Evolutionary conservation across 1,284 basidiomycete genomes (phyloP), one percentile per base, ranked within the genome.

Genomic region (Trametes sp.): DNA sequence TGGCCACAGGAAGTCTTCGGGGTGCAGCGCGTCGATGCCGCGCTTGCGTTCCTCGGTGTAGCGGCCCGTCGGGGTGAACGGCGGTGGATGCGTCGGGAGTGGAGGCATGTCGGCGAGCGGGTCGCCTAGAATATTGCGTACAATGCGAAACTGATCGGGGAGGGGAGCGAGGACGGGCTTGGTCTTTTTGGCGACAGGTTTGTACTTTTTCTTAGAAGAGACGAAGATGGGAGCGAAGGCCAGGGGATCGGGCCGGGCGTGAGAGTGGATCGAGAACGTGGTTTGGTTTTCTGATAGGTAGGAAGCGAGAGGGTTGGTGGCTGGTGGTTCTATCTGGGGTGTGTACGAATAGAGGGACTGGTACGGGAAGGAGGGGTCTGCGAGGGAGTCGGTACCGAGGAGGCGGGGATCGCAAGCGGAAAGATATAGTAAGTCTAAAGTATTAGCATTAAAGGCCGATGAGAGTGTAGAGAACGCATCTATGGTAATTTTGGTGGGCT

Each of bases 141-240:
- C 56, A 13, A 79, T 76, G 14, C 75, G 59, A 44, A 75, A 80
- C n/a, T 76, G 57, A 13, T 76, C 71, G 0, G 72, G 76, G 9
- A 75, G 52, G 0, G 66, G 61, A 2, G 66, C 64, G 6, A 67
- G 63, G 0, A 79, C 66, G 0, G 78, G 77, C 36, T 68, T 56
- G 19, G 73, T 64, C 56, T 76, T 76, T 16, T 62, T 49, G 0
- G 73, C 72, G 5, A 79, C 78, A 0, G 75, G 77, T 53, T 80
- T 79, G 66, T 80, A 80, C 65, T 78, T 77, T 50, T 73, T 73
- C 44, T 69, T 69, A 6, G 61, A 26, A 11, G 59, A 16, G 26
- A 31, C 14, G 35, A 48, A 57, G 41, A 41, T 23, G 19, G 57
- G 38, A 23, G 50, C 50, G 36, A 21, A 42, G 46, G 4, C 1